A percentile compares a stretch with the other conserved stretches of the same genome.
phyloP scores from a whole-genome alignment of 345 rosid genomes.

The Crucihimalaya himalaica region DNA sequence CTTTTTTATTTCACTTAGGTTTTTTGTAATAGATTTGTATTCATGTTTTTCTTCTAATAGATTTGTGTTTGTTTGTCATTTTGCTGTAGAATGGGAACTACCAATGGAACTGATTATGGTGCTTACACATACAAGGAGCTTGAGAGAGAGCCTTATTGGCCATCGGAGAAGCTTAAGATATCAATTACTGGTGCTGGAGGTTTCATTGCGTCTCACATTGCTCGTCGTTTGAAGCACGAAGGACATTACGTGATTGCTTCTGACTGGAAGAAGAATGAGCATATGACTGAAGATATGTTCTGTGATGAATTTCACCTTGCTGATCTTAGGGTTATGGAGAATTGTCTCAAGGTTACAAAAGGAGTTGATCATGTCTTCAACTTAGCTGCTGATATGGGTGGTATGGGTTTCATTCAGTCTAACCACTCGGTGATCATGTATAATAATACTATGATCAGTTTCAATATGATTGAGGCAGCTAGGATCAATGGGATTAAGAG shows the following conservation, averaged over 20 bases:
- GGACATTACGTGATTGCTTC: constrained; percentile 97
- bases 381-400: constrained; percentile 99
- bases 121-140: constrained; percentile 79
- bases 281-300: constrained; percentile 98
- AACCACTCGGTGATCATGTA: constrained; percentile 98
- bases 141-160: constrained; percentile 94
- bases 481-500: constrained; percentile 90
- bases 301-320: constrained; percentile 94
- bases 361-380: constrained; percentile 90
- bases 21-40: neutral
- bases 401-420: constrained; percentile 98
- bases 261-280: constrained; percentile 99
- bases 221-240: constrained; percentile 92
- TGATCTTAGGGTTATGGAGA: constrained; percentile 96
- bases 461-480: constrained; percentile 96
- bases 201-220: constrained; percentile 96
- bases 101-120: constrained; percentile 62
- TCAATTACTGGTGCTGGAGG: constrained; percentile 97
- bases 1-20: neutral
- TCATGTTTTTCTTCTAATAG: neutral
- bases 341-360: constrained; percentile 80
- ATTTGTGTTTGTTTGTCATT: constrained; percentile 8
- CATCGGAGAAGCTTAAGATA: constrained; percentile 74
- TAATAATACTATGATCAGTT: constrained; percentile 98
- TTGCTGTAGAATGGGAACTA: constrained; percentile 68